phyloP scores from a whole-genome alignment of 1,284 basidiomycete genomes.

The Apiotrichum porosum region DNA sequence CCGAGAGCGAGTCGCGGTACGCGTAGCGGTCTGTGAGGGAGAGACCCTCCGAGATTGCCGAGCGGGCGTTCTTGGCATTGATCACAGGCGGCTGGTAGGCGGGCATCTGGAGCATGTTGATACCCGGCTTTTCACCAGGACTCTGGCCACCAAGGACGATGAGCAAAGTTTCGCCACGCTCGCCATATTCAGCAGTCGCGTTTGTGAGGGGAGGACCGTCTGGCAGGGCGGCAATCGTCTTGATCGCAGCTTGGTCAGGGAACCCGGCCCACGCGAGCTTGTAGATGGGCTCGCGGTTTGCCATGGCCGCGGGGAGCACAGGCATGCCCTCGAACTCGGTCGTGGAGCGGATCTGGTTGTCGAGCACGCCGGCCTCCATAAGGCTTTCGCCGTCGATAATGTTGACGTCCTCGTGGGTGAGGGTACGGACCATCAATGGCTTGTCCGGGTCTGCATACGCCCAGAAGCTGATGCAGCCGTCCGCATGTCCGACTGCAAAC shows the following conservation, averaged over 20 bases:
- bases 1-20: constrained; percentile 60
- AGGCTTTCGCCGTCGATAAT: constrained; percentile 48
- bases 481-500: constrained; percentile 59
- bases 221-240: constrained; percentile 31
- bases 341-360: constrained; percentile 36
- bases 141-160: constrained; percentile 72
- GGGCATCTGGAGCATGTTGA: constrained; percentile 68
- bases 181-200: constrained; percentile 44
- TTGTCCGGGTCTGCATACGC: constrained; percentile 72
- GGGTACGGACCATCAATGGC: constrained; percentile 71
- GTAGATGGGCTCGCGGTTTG: constrained; percentile 72
- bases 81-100: constrained; percentile 58
- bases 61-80: constrained; percentile 15
- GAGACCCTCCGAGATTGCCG: constrained; percentile 43
- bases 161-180: constrained; percentile 64
- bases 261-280: constrained; percentile 80
- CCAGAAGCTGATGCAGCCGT: constrained; percentile 85
- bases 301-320: constrained; percentile 12
- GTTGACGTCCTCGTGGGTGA: constrained; percentile 54
- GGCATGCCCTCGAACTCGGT: constrained; percentile 24
- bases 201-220: constrained; percentile 33
- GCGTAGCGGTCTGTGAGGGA: constrained; percentile 59
- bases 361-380: constrained; percentile 45
- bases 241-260: constrained; percentile 51
- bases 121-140: constrained; percentile 57